phyloP scores from a whole-genome alignment of 1,139 yeast species.

The Chernovozyma sophiae-reginae region DNA sequence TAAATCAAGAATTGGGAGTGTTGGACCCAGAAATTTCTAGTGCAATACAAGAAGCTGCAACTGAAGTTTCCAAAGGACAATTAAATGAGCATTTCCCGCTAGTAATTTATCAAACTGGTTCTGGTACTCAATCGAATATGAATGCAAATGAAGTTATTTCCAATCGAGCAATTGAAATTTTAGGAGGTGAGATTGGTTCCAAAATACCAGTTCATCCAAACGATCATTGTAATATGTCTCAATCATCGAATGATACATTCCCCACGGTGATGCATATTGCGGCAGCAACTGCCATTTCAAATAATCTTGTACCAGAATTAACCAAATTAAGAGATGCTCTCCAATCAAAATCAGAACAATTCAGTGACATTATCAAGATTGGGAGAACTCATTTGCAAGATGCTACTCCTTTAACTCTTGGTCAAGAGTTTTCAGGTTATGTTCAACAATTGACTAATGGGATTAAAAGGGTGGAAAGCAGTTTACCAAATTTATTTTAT shows the following conservation, averaged over 20 bases:
- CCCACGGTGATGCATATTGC: constrained; percentile 98
- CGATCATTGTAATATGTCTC: constrained; percentile 94
- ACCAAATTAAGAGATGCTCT: constrained; percentile 66
- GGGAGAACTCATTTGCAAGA: constrained; percentile 97
- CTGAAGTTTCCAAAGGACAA: constrained; percentile 84
- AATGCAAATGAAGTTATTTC: constrained; percentile 94
- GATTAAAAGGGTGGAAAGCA: constrained; percentile 66
- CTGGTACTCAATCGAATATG: constrained; percentile 96
- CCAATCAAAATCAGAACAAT: constrained; percentile 68
- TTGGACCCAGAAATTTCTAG: constrained; percentile 70
- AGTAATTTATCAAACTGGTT: constrained; percentile 94
- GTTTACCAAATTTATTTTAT: constrained; percentile 63
- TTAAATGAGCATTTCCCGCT: constrained; percentile 86
- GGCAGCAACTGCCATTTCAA: constrained; percentile 77
- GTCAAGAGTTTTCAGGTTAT: constrained; percentile 93
- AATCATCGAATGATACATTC: constrained; percentile 91
- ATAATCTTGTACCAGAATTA: constrained; percentile 69
- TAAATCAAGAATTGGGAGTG: constrained; percentile 67
- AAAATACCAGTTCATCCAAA: constrained; percentile 91
- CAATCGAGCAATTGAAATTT: constrained; percentile 86
- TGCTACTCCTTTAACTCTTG: constrained; percentile 90
- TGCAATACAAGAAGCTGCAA: constrained; percentile 84
- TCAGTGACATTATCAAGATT: constrained; percentile 77
- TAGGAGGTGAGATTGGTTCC: constrained; percentile 83
- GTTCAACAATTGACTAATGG: constrained; percentile 85